Evolutionary conservation across 108 stramenopile species (phyloP).

Genomic region (Nitzschia sp.): DNA sequence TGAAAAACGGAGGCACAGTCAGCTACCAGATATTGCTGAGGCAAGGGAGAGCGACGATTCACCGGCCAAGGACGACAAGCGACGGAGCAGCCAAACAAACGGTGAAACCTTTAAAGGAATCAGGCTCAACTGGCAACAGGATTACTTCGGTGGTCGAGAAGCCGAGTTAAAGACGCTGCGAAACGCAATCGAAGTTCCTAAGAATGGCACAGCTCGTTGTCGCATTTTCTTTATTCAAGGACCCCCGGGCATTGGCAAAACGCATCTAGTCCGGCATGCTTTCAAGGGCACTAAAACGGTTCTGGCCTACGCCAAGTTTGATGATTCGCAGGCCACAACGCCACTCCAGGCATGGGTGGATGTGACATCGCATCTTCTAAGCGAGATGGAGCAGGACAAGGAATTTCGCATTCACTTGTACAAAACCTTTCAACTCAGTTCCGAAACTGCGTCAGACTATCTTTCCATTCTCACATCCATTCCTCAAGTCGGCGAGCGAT

Average conservation of each 20-base stretch:
- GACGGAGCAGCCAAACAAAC: no score
- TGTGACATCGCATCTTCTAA: background rate
- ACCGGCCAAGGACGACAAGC: no score
- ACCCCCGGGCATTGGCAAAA: background rate
- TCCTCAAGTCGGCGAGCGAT: background rate
- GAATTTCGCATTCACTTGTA: background rate
- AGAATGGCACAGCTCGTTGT: background rate
- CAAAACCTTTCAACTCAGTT: conserved; percentile 3
- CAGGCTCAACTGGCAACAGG: background rate
- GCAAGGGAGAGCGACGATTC: no score
- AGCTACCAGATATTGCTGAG: no score
- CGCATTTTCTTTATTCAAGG: conserved; percentile 11
- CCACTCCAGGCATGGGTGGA: background rate
- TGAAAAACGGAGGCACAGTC: no score
- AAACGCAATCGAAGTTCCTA: background rate
- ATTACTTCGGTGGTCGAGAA: conserved; percentile 1
- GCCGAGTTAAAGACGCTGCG: background rate
- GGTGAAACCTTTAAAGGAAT: no score
- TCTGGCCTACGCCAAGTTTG: conserved; percentile 3
- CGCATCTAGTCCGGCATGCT: background rate
- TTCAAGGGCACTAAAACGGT: background rate
- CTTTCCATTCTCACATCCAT: conserved; percentile 1
- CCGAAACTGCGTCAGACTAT: background rate
- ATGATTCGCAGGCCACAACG: background rate
- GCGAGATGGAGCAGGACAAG: background rate